Evolutionary conservation across 2,329 filamentous ascomycete genomes (phyloP), one percentile per base, ranked within the genome.

Genomic region (Botryotinia globosa): DNA sequence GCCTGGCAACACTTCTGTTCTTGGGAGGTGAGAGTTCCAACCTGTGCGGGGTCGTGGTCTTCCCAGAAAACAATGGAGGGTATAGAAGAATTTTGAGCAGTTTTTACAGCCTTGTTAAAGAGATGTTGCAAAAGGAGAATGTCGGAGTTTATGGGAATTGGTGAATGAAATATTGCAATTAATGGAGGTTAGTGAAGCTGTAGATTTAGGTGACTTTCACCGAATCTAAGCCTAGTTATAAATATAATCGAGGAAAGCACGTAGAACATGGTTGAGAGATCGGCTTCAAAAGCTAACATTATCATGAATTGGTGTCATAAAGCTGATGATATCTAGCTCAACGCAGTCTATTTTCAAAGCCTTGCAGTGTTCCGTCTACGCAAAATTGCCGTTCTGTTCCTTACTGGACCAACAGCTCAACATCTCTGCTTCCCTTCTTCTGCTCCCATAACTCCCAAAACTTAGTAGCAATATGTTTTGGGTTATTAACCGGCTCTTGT

Each of bases 361-460:
- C 12, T 12, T 66, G 5, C 8, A 34, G 1, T 51, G 14, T 14
- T 67, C 37, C 9, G 42, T 18, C 1, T 12, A 32, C 18, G 4
- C 16, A 25, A 6, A 29, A 29, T 20, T 9, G 7, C 16, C 3
- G 18, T 42, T 25, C 18, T 37, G 2, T 16, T 29, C n/a, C 8
- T 29, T 42, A 72, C 51, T 72, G 48, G 10, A 67, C 51, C 18
- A 65, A 56, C n/a, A 84, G 73, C 73, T 85, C 83, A 63, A 83
- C 79, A 51, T 77, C 76, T 77, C 81, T 82, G 25, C 77, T 76
- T 6, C 78, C 81, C 73, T 78, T 80, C 0, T 81, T 81, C 71
- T 81, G 80, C 73, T 82, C 80, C 77, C 83, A 86, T 75, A 86
- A 81, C 56, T 78, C 80, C 81, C 83, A 86, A 18, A 82, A 81